Evolutionary conservation across 2,329 filamentous ascomycete genomes (phyloP), one percentile per base, ranked within the genome.

Genomic region (Neonectria faginata): DNA sequence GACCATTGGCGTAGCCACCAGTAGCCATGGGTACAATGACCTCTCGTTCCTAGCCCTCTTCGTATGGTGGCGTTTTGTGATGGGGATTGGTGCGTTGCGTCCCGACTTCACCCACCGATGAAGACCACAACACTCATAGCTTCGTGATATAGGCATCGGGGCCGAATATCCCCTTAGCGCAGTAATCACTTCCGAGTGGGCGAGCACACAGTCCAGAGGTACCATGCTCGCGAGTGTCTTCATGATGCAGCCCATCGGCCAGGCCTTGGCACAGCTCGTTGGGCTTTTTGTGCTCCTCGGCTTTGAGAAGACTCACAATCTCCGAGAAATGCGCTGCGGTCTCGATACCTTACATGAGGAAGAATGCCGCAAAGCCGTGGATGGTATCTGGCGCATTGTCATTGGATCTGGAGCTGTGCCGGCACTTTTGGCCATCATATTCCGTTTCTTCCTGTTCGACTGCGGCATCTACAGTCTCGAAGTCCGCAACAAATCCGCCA

Each of bases 151-250:
- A 84, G 88, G 87, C 0, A 88, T 91, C 36, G 88, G 88, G n/a
- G 89, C 86, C 16, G 89, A 91, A 76, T 91, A 91, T 73, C 89
- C 90, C 1, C 79, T 92, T 2, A 87, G 84, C 48, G 89, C 89
- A 0, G 86, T 91, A 9, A 92, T 92, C 36, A 90, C 88, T 0
- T 86, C 89, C 0, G 90, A 92, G 81, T 91, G 84, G 80, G 80
- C 85, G 5, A 86, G 84, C 57, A 91, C 88, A 0, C 85, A 84
- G 52, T 88, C 88, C n/a, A 81, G 89, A 53, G 86, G 86, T n/a
- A 86, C 84, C 20, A 91, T 91, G 89, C 80, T 92, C 67, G 87
- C 89, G 6, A 85, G 84, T 3, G 88, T 92, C 33, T 91, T 92
- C 74, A 83, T 90, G 70, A 91, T 90, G 86, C 89, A 92, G 69